Percentiles rank a stretch among this genome's conserved stretches.
Conservation (phyloP, 2,329 filamentous ascomycete genomes). For the Colletotrichum limetticola region DNA sequence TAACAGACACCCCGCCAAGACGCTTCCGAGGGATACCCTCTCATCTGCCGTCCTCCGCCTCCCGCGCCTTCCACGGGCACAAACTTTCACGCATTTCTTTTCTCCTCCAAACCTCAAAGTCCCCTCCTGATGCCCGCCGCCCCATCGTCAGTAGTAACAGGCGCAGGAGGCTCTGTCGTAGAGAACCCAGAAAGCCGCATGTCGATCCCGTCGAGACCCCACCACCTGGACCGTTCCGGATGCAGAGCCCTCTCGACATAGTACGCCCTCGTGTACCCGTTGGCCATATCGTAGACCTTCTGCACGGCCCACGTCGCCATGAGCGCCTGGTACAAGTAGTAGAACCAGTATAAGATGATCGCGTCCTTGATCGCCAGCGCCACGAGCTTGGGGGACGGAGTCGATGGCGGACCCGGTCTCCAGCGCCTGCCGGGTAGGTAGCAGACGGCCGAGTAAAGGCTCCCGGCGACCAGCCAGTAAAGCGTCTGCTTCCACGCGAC, state of each 20-base stretch:
- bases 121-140: background rate
- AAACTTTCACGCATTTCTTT: background rate
- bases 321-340: background rate
- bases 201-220: slow-evolving; percentile 4
- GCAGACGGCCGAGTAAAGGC: background rate
- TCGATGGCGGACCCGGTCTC: background rate
- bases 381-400: background rate
- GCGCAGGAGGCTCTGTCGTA: background rate
- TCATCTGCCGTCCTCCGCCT: background rate
- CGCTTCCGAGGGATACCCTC: background rate
- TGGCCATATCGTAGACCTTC: slow-evolving; percentile 16
- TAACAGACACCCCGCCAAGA: background rate
- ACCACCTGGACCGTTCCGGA: background rate
- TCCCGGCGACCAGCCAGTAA: too few species aligned
- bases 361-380: slow-evolving; percentile 1
- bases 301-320: background rate
- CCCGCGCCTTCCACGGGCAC: slow-evolving; percentile 20
- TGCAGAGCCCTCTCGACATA: slow-evolving; percentile 9
- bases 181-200: background rate
- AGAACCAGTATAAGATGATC: background rate
- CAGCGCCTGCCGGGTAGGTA: background rate
- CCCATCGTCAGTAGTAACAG: background rate
- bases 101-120: background rate
- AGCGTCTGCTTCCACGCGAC: background rate
- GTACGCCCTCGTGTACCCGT: slow-evolving; percentile 21